phyloP scores from a whole-genome alignment of 805 yeast genomes.

The Cyberlindnera maritima region DNA sequence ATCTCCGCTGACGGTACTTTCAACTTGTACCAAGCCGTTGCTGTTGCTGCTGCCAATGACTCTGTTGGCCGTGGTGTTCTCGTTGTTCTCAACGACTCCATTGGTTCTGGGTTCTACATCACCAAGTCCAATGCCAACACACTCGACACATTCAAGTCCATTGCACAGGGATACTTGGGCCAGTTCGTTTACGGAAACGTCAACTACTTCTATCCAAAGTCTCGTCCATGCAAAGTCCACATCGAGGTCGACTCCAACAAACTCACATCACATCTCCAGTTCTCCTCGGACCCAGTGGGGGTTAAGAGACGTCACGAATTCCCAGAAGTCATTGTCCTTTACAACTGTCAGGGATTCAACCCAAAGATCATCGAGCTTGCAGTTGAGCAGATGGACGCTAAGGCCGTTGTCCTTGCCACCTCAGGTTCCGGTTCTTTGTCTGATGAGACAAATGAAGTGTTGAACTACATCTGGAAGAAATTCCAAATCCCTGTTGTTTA shows the following conservation, averaged over 20 bases:
- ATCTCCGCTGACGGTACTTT: constrained; percentile 72
- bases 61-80: constrained; percentile 58
- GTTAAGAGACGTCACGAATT: constrained; percentile 28
- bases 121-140: constrained; percentile 71
- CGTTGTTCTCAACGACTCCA: constrained; percentile 65
- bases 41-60: constrained; percentile 52
- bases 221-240: constrained; percentile 44
- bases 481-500: constrained; percentile 53
- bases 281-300: constrained; percentile 25
- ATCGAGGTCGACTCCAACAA: constrained; percentile 36
- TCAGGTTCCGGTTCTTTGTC: constrained; percentile 72
- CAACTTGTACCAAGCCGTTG: constrained; percentile 68
- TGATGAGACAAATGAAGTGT: constrained; percentile 44
- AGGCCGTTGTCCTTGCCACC: constrained; percentile 63
- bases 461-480: constrained; percentile 37
- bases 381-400: constrained; percentile 41
- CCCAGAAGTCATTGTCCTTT: constrained; percentile 52
- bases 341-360: constrained; percentile 60
- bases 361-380: constrained; percentile 45
- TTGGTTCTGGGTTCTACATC: constrained; percentile 67
- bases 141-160: constrained; percentile 63
- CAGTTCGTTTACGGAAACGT: constrained; percentile 65
- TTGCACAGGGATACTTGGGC: constrained; percentile 70
- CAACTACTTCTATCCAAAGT: constrained; percentile 62
- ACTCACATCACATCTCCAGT: constrained; percentile 18